Evolutionary conservation across 1,284 basidiomycete genomes (phyloP), one percentile per base, ranked within the genome.

Genomic region (Pseudomicrostroma phylloplanum): DNA sequence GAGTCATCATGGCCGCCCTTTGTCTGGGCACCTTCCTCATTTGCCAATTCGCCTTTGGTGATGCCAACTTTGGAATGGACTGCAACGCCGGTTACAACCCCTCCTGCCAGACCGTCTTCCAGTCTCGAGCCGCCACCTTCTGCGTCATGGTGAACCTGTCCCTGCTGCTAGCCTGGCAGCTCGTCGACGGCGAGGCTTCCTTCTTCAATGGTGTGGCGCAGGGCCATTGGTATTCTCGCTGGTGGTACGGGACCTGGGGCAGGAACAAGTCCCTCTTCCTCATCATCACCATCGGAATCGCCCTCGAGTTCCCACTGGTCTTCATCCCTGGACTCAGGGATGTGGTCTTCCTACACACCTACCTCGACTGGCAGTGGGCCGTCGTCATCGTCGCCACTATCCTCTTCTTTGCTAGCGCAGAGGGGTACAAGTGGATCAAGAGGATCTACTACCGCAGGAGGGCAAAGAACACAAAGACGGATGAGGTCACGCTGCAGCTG

Each of bases 1-100:
- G 87, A 1, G 70, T 87, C 57, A 76, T 86, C 61, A 87, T 88
- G 81, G 86, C 85, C 3, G 83, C 81, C 0, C 81, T 84, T 23
- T 83, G 82, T 58, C 78, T 88, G 39, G 74, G 67, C 21, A 71
- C 69, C 1, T 77, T 76, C 60, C 63, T 70, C 8, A 67, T 78
- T 6, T 56, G 70, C 58, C 56, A 70, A 39, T 78, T 65, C 60
- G 59, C 64, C 13, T 78, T 69, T 64, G 77, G 77, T 57, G 55
- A 61, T 36, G 70, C 71, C 25, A 61, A 70, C 17, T 69, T 77
- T 3, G 77, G 76, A 12, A 8, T 58, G 12, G 62, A 77, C 64
- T 81, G 80, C 66, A 81, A 80, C 69, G 64, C 73, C 58, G 63
- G 57, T 7, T 57, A 67, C 58, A 71, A 66, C 53, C 23, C 40